Evolutionary conservation across 1,284 basidiomycete genomes (phyloP), one percentile per base, ranked within the genome.

Genomic region (Rhodotorula glutinis): DNA sequence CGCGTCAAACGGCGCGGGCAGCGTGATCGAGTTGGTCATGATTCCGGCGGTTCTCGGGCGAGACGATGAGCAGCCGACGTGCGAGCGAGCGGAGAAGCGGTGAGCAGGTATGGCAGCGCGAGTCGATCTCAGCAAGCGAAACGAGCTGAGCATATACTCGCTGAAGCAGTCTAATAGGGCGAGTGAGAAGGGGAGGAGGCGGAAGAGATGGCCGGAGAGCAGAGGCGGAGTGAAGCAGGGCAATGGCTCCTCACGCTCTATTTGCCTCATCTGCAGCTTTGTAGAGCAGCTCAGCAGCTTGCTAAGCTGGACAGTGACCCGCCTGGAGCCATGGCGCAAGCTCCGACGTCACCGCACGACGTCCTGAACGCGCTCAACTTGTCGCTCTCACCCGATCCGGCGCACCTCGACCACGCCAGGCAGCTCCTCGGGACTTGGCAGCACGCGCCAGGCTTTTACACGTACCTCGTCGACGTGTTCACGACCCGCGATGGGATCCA

Each of bases 1-100:
- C 23, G 56, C 63, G 60, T 96, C 92, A 54, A 92, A 91, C 25
- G 92, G 92, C 0, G 89, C 85, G 11, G 83, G 78, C 54, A 93
- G 78, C 23, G 72, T 75, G 71, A 82, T 78, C 46, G 76, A 68
- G 61, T 57, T 40, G 27, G 16, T 23, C n/a, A 58, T 54, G 27
- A n/a, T n/a, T n/a, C n/a, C n/a, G n/a, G n/a, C n/a, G n/a, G 60
- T 10, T n/a, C 51, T 25, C 17, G 33, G 38, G 40, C 25, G 33
- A 47, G 30, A 53, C 19, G 41, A 27, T 9, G 57, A 25, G 25
- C 46, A 23, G 11, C 5, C 27, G 27, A 29, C 33, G 61, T 43
- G 17, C 17, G 13, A 27, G 51, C 9, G 30, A 21, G 16, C 19
- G 29, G 11, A 9, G 30, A 11, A 40, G 49, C 25, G n/a, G 13